Conservation (phyloP, 306 rosid genomes). For the Trifolium subterraneum region DNA sequence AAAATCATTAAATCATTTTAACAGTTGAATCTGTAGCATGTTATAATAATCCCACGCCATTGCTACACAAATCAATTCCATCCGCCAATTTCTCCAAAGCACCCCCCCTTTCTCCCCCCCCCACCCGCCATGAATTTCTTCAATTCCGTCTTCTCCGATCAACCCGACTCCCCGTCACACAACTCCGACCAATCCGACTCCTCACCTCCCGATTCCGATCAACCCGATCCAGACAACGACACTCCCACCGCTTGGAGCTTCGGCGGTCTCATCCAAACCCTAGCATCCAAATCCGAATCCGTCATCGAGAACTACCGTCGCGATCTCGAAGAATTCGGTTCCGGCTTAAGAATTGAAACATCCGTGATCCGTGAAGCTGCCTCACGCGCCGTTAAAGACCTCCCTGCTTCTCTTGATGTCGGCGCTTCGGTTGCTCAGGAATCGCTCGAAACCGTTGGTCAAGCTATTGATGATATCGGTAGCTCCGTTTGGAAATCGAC, state of each 20-base stretch:
- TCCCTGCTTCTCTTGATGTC: slow-evolving; percentile 75
- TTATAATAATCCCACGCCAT: too few relatives aligned
- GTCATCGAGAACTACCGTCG: slow-evolving; percentile 73
- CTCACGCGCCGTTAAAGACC: slow-evolving; percentile 87
- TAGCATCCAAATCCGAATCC: slow-evolving; percentile 79
- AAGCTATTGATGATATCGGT: slow-evolving; percentile 94
- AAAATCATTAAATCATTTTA: too few relatives aligned
- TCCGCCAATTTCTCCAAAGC: slow-evolving; percentile 1
- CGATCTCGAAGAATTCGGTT: slow-evolving; percentile 85
- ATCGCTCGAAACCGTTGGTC: slow-evolving; percentile 92
- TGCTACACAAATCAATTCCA: neutral
- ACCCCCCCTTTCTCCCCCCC: neutral
- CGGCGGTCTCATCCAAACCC: slow-evolving; percentile 74
- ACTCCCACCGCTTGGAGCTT: slow-evolving; percentile 68
- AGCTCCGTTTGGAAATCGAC: slow-evolving; percentile 90
- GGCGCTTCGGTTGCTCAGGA: slow-evolving; percentile 95
- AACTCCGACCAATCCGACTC: slow-evolving; percentile 58
- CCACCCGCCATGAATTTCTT: slow-evolving; percentile 56
- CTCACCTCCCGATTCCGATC: slow-evolving; percentile 29
- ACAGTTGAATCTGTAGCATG: too few relatives aligned
- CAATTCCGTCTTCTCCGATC: slow-evolving; percentile 73
- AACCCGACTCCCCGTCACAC: slow-evolving; percentile 43
- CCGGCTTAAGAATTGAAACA: slow-evolving; percentile 75
- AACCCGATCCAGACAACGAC: slow-evolving; percentile 21
- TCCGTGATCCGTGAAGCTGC: slow-evolving; percentile 83